Evolutionary conservation across 148 eudicot species (phyloP), one percentile per base, ranked within the genome.

Genomic region (Vaccinium darrowii): DNA sequence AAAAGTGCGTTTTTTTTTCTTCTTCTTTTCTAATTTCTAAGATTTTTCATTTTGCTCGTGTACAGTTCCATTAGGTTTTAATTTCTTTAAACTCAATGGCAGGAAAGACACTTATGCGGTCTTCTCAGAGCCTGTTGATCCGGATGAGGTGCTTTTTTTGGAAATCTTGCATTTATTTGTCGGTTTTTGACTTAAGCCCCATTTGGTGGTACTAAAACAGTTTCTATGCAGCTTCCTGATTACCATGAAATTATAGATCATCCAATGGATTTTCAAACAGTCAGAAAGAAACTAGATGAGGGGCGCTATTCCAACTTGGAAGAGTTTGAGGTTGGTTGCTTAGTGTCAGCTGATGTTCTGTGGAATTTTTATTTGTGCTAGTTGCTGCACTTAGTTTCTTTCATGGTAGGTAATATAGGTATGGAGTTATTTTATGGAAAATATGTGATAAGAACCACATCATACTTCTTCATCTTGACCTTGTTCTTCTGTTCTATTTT

Each of bases 91-190:
- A 57, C 79, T 49, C 72, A 23, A 52, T 71, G 91, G 90, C 92
- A 96, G 99, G 93, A 93, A 96, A 87, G 99, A 96, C 87, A 94
- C 94, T 82, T 91, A 96, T 69, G 94, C 92, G 21, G 99, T 91
- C 56, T 96, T 92, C 84, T 95, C 99, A 2, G 95, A 94, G 80
- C 97, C 99, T 0, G 99, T 94, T 86, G 98, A 94, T 96, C 91
- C 92, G 0, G 87, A 92, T 74, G 98, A 96, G 98, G 99, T 96
- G 88, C 30, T 81, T 43, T 72, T 50, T 49, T 83, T 86, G 57
- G 67, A 75, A 7, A 43, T 43, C 79, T 80, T 85, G 69, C 76
- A 13, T 69, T 80, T 79, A 53, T 23, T 30, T 85, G 76, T 75
- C 74, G 7, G 39, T 76, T 76, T 78, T 49, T 39, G 43, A 57